phyloP scores from a whole-genome alignment of 1,139 yeast genomes.

The Suhomyces terraborum region DNA sequence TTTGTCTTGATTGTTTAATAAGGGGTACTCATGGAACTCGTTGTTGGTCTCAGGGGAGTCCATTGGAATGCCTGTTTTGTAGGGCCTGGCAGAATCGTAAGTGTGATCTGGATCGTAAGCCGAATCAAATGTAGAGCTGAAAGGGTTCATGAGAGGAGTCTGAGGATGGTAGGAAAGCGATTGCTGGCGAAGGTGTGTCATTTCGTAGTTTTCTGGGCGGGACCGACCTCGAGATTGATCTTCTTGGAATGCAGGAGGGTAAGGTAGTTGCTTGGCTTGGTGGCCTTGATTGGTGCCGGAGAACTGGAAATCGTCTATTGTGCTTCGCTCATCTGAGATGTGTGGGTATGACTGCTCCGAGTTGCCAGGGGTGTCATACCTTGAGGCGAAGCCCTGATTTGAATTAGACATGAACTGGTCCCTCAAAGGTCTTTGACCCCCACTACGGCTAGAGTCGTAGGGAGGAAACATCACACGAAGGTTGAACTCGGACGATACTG shows the following conservation, averaged over 20 bases:
- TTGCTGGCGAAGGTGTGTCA: constrained; percentile 3
- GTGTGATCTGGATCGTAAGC: neutral
- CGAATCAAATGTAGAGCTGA: constrained; percentile 6
- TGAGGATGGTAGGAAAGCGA: constrained; percentile 4
- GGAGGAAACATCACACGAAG: constrained; percentile 13
- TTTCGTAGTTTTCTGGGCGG: constrained; percentile 11
- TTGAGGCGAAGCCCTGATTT: constrained; percentile 3
- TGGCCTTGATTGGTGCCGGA: neutral
- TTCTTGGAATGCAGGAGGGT: constrained; percentile 6
- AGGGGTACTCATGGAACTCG: constrained; percentile 9
- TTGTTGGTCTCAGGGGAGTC: constrained; percentile 7
- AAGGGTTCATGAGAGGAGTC: constrained; percentile 14
- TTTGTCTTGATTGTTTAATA: constrained; percentile 7
- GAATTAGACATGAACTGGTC: constrained; percentile 9
- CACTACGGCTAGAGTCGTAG: constrained; percentile 2
- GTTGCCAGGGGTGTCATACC: constrained; percentile 2
- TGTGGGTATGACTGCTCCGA: constrained; percentile 1
- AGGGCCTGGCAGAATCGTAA: neutral
- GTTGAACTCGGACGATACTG: too few species aligned
- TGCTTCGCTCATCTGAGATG: constrained; percentile 1
- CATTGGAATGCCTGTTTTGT: constrained; percentile 7
- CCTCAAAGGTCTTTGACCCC: constrained; percentile 2
- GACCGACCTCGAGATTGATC: constrained; percentile 9
- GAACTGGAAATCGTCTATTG: constrained; percentile 6
- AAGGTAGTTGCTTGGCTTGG: constrained; percentile 8